Conservation (phyloP, 2,329 filamentous ascomycete genomes). For the Pseudogymnoascus sp. region DNA sequence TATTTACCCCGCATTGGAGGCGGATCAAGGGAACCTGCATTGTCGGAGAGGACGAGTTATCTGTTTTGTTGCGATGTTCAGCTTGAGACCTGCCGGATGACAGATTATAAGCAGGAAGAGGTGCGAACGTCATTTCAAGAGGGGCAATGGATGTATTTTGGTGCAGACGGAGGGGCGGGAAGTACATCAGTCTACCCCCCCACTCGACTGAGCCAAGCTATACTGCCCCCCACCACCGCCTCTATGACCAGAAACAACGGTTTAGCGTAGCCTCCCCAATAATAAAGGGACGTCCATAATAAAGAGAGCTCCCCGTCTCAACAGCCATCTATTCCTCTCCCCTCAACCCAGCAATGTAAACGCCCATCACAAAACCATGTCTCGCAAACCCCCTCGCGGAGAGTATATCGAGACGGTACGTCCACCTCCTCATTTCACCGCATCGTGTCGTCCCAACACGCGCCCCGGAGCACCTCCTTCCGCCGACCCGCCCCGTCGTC, state of each 20-base stretch:
- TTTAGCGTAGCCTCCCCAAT: constrained; percentile 9
- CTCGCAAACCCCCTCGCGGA: constrained; percentile 68
- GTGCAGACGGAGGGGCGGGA: not conserved
- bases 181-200: not conserved
- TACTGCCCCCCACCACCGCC: constrained; percentile 4
- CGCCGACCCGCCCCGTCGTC: not conserved
- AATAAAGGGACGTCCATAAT: not conserved
- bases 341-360: not conserved
- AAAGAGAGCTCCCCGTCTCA: not conserved
- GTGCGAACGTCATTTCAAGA: constrained; percentile 9
- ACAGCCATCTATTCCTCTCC: not conserved
- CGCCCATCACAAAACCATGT: constrained; percentile 43
- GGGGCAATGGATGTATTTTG: not conserved
- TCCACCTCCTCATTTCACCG: not conserved
- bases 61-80: constrained; percentile 3
- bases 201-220: not conserved
- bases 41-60: not conserved
- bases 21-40: constrained; percentile 63
- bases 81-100: constrained; percentile 6
- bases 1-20: constrained; percentile 88
- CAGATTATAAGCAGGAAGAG: constrained; percentile 8
- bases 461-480: constrained; percentile 4
- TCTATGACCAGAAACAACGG: not conserved
- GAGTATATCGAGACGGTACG: constrained; percentile 95
- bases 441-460: not conserved